A percentile compares a stretch with the other conserved stretches of the same genome.
Conservation (phyloP, 441 rosid species). For the Hura crepitans region DNA sequence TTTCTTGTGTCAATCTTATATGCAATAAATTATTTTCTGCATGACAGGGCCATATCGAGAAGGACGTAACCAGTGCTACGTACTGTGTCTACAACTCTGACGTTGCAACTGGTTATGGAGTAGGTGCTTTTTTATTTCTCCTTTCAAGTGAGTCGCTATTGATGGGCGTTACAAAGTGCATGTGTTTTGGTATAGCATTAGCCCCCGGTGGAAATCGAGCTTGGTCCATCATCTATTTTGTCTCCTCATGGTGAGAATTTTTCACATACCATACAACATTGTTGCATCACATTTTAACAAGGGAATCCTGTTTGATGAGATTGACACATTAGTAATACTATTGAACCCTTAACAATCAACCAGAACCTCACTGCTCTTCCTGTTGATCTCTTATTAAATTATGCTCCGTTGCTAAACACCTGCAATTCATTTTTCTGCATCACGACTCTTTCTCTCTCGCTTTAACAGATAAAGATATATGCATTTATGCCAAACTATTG, state of each 20-base stretch:
- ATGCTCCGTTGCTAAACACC: too few species aligned
- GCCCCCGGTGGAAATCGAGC: conserved; percentile 76
- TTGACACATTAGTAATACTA: background rate
- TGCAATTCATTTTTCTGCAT: too few species aligned
- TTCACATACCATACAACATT: background rate
- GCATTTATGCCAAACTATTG: background rate
- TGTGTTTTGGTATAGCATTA: conserved; percentile 87
- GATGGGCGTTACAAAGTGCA: conserved; percentile 87
- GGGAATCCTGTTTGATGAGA: background rate
- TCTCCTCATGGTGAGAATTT: conserved; percentile 68
- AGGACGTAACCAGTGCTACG: conserved; percentile 47
- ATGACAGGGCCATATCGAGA: conserved; percentile 50
- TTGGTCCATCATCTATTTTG: conserved; percentile 85
- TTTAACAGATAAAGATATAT: background rate
- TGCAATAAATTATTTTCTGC: conserved; percentile 4
- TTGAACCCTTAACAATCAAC: background rate
- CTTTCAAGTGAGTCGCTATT: conserved; percentile 77
- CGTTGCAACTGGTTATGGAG: conserved; percentile 93
- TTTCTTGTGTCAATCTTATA: background rate
- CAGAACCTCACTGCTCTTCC: too few species aligned
- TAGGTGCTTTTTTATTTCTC: conserved; percentile 85
- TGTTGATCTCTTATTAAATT: too few species aligned
- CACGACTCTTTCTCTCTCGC: background rate
- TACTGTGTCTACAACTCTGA: conserved; percentile 80
- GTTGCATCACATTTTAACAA: background rate